phyloP scores from a whole-genome alignment of 164 flowering plant species.

The Nelumbo lutea region DNA sequence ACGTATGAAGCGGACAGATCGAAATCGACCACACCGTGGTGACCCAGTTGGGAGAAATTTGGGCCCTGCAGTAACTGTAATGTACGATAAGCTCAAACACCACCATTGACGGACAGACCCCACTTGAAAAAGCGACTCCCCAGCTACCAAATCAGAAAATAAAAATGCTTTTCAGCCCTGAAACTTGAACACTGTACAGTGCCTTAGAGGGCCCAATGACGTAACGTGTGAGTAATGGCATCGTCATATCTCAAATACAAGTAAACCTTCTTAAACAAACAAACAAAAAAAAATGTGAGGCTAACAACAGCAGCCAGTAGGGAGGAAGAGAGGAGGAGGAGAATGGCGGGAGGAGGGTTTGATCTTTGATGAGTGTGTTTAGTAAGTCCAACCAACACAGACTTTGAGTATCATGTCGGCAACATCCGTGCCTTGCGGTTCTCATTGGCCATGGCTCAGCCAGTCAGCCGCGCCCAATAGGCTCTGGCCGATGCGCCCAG shows the following conservation, averaged over 20 bases:
- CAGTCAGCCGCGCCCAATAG: no score
- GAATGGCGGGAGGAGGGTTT: no score
- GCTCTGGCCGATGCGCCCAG: no score
- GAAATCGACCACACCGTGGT: background rate
- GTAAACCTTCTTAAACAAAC: background rate
- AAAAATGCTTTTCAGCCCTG: background rate
- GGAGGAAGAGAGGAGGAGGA: background rate
- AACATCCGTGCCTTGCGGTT: background rate
- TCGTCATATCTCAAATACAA: background rate
- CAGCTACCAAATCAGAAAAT: background rate
- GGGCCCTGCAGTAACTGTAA: no score
- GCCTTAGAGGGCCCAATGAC: background rate
- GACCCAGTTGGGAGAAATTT: background rate
- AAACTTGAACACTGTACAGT: background rate
- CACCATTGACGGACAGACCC: no score
- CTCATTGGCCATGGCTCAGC: no score
- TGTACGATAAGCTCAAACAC: background rate
- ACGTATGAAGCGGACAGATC: background rate
- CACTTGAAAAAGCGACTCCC: background rate
- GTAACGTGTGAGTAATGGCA: conserved; percentile 1
- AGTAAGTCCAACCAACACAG: background rate
- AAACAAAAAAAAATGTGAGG: background rate
- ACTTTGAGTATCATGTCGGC: background rate
- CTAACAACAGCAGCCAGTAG: background rate
- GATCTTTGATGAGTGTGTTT: background rate